Evolutionary conservation across 768 basidiomycete genomes (phyloP).

Genomic region (Podaxis rugospora): DNA sequence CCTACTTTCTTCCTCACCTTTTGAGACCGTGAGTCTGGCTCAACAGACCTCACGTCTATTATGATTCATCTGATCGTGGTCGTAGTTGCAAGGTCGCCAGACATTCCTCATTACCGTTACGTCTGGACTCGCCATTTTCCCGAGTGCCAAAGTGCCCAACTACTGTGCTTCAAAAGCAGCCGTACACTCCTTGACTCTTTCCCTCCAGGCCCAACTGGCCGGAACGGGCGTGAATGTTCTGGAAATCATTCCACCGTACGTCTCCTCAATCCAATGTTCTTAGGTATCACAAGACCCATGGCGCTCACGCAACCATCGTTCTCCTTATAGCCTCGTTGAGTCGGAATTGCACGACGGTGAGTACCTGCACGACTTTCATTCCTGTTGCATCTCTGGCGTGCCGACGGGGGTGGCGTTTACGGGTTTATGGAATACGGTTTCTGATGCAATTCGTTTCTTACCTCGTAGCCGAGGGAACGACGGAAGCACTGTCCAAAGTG

Average conservation of each 20-base stretch:
- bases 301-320: not conserved
- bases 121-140: conserved; percentile 46
- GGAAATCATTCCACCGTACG: conserved; percentile 58
- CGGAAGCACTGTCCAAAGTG: conserved; percentile 39
- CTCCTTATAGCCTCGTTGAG: conserved; percentile 43
- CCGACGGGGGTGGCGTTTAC: not conserved
- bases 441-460: not conserved
- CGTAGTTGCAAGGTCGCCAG: conserved; percentile 39
- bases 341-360: conserved; percentile 59
- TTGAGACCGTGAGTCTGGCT: conserved; percentile 35
- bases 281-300: not conserved
- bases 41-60: not conserved
- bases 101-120: conserved; percentile 49
- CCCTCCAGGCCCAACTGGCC: conserved; percentile 41
- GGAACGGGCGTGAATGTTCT: conserved; percentile 48
- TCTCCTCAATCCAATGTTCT: conserved; percentile 5
- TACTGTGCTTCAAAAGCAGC: conserved; percentile 60
- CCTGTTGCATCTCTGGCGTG: not conserved
- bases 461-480: conserved; percentile 45
- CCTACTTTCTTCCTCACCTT: conserved; percentile 50
- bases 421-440: not conserved
- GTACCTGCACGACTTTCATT: conserved; percentile 14
- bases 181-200: conserved; percentile 45
- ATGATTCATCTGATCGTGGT: not conserved
- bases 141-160: conserved; percentile 36